Conservation (phyloP, 169 alveolate species). For the Plasmodium cynomolgi region DNA sequence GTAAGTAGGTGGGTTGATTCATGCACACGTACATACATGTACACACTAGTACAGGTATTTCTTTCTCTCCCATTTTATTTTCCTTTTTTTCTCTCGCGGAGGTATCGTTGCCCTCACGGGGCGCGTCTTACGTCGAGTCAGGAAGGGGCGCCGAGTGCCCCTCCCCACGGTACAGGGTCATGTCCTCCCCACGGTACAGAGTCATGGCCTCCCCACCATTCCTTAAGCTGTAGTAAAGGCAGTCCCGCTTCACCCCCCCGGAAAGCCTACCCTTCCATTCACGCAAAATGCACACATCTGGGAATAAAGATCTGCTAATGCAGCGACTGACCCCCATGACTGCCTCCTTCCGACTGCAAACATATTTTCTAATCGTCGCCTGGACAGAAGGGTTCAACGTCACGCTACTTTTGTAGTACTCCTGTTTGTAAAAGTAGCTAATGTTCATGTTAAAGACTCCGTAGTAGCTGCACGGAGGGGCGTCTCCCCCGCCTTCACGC, state of each 20-base stretch:
- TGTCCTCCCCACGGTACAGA: neutral
- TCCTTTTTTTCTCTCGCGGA: neutral
- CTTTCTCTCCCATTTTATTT: too few species aligned
- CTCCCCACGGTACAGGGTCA: neutral
- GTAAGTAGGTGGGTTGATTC: neutral
- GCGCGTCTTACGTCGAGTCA: neutral
- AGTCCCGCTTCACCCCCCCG: neutral
- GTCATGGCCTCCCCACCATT: neutral
- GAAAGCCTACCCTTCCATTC: neutral
- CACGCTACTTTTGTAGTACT: conserved; percentile 29
- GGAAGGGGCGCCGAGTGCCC: neutral
- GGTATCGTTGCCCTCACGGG: neutral
- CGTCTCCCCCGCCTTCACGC: neutral
- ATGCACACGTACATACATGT: neutral
- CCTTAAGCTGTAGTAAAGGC: conserved; percentile 28
- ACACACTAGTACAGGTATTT: neutral
- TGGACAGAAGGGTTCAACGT: conserved; percentile 29
- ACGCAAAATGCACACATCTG: conserved; percentile 31
- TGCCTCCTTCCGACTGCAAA: too few species aligned
- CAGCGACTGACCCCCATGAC: neutral
- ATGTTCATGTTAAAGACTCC: conserved; percentile 29
- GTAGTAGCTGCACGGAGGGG: conserved; percentile 11
- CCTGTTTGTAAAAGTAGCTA: conserved; percentile 46
- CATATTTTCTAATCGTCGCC: conserved; percentile 44
- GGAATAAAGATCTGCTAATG: conserved; percentile 6